Conservation (phyloP, 108 stramenopile genomes). For the Skeletonema costatum region DNA sequence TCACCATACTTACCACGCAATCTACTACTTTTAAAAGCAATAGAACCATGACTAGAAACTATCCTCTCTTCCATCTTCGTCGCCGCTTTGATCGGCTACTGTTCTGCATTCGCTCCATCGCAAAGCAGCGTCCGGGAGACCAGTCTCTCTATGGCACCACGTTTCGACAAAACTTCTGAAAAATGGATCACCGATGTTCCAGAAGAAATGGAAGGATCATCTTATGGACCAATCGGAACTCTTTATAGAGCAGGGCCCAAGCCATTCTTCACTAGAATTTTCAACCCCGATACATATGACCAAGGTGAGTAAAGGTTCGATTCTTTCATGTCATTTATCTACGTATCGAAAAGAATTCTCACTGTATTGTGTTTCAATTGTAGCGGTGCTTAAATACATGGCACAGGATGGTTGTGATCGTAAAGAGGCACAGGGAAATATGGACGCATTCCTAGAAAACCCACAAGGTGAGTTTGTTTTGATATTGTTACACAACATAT, state of each 20-base stretch:
- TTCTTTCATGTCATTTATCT: not conserved
- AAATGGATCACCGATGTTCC: slow-evolving; percentile 44
- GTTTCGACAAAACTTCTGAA: slow-evolving; percentile 12
- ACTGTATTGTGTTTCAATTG: not conserved
- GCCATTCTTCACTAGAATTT: slow-evolving; percentile 53
- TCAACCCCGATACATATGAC: slow-evolving; percentile 56
- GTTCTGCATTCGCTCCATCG: not conserved
- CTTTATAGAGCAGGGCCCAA: slow-evolving; percentile 59
- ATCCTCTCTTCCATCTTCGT: not conserved
- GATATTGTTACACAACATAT: too few species aligned
- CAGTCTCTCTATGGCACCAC: not conserved
- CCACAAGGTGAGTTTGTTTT: slow-evolving; percentile 10
- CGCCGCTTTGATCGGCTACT: not conserved
- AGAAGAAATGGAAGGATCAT: slow-evolving; percentile 44
- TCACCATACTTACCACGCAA: too few species aligned
- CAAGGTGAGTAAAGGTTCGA: slow-evolving; percentile 14
- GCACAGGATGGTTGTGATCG: slow-evolving; percentile 48
- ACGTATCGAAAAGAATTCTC: not conserved
- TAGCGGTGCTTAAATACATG: slow-evolving; percentile 66
- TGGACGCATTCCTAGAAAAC: slow-evolving; percentile 70
- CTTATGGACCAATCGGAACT: slow-evolving; percentile 59
- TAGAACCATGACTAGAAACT: not conserved
- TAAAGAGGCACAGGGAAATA: slow-evolving; percentile 62
- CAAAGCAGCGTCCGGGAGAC: not conserved
- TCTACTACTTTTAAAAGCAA: too few species aligned